Percentiles rank a stretch among this genome's conserved stretches.
phyloP scores from a whole-genome alignment of 129 eudicot genomes.

The Kitagawia praeruptora region DNA sequence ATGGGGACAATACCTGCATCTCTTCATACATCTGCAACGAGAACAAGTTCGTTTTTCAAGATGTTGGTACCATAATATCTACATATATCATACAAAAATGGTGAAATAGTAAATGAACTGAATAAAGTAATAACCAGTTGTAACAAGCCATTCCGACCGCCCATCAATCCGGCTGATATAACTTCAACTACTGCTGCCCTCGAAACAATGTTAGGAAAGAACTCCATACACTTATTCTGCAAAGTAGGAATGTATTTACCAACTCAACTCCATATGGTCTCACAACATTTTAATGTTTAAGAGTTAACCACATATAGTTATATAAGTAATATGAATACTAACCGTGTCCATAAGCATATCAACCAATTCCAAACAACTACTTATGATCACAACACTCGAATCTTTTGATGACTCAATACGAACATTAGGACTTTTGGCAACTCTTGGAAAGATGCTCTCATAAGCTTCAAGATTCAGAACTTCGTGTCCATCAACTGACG shows the following conservation, averaged over 20 bases:
- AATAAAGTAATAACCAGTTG: conserved; percentile 38
- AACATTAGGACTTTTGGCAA: conserved; percentile 28
- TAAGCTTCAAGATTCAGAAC: conserved; percentile 44
- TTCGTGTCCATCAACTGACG: conserved; percentile 31
- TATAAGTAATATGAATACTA: neutral
- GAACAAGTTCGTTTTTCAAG: neutral
- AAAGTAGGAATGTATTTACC: neutral
- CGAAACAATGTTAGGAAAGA: conserved; percentile 51
- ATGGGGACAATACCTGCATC: conserved; percentile 56
- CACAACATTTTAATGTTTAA: neutral
- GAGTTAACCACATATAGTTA: neutral
- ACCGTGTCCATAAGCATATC: conserved; percentile 61
- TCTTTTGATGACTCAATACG: conserved; percentile 48
- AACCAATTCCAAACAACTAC: conserved; percentile 37
- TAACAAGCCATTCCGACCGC: conserved; percentile 40
- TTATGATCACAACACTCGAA: conserved; percentile 52
- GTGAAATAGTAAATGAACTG: neutral
- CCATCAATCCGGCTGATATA: conserved; percentile 40
- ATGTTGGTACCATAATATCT: neutral
- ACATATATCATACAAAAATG: neutral
- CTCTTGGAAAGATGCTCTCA: conserved; percentile 31
- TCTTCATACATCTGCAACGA: conserved; percentile 48
- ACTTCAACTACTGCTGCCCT: conserved; percentile 40
- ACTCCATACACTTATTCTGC: conserved; percentile 54
- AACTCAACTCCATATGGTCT: neutral